Conservation (phyloP, 108 stramenopile genomes). For the Cyclostephanos invisitatus region DNA sequence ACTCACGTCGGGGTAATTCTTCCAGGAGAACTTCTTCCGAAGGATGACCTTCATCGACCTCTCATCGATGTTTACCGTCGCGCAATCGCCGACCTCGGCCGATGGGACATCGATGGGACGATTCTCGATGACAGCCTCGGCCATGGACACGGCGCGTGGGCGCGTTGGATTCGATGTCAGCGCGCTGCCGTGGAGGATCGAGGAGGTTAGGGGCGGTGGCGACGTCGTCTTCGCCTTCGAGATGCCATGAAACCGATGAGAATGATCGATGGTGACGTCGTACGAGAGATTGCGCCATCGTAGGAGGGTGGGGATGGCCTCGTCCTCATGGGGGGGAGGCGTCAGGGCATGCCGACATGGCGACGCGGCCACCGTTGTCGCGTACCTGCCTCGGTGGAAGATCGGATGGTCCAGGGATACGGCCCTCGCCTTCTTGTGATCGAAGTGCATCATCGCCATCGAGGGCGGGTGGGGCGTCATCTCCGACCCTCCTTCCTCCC, state of each 20-base stretch:
- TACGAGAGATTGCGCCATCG: constrained; percentile 29
- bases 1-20: constrained; percentile 87
- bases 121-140: constrained; percentile 18
- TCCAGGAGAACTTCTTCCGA: constrained; percentile 86
- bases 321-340: constrained; percentile 14
- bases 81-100: background rate
- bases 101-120: background rate
- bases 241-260: constrained; percentile 16
- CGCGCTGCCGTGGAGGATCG: constrained; percentile 3
- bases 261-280: constrained; percentile 8
- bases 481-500: background rate
- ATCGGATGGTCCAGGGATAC: constrained; percentile 69
- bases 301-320: constrained; percentile 26
- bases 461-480: constrained; percentile 1
- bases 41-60: constrained; percentile 50
- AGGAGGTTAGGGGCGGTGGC: constrained; percentile 19
- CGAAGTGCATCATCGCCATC: constrained; percentile 16
- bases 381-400: background rate
- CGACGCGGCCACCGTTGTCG: background rate
- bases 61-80: background rate
- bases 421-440: constrained; percentile 48
- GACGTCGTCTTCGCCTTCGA: constrained; percentile 35
- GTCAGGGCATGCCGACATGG: background rate
- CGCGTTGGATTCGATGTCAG: constrained; percentile 21
- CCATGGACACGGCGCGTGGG: constrained; percentile 30